Evolutionary conservation across 306 rosid genomes (phyloP).

Genomic region (Ceratonia siliqua): DNA sequence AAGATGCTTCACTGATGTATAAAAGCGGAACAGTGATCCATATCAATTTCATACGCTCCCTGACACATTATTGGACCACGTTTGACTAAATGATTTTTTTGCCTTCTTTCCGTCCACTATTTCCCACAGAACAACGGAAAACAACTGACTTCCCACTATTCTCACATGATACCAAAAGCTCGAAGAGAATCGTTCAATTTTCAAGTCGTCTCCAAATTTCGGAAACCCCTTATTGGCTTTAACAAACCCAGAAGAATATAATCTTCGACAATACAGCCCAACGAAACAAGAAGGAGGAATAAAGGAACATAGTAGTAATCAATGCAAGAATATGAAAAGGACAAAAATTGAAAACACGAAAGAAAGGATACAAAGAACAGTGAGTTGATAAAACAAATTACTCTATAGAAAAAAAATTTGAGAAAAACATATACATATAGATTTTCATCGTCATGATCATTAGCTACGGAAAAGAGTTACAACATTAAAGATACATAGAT

Average conservation of each 20-base stretch:
- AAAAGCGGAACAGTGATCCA: slow-evolving; percentile 30
- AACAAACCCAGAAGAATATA: neutral
- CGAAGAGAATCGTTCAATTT: neutral
- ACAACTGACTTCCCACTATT: slow-evolving; percentile 25
- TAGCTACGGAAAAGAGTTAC: slow-evolving; percentile 29
- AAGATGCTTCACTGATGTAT: slow-evolving; percentile 36
- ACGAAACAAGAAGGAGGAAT: neutral
- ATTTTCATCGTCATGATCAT: slow-evolving; percentile 29
- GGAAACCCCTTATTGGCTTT: slow-evolving; percentile 4
- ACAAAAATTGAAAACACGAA: neutral
- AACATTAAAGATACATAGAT: slow-evolving; percentile 29
- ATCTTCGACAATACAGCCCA: neutral
- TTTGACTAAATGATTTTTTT: neutral
- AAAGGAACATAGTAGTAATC: neutral
- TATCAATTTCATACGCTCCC: slow-evolving; percentile 25
- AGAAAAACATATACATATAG: slow-evolving; percentile 31
- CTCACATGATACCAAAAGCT: neutral
- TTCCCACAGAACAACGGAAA: slow-evolving; percentile 21
- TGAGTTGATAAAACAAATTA: slow-evolving; percentile 7
- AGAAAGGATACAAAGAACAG: neutral
- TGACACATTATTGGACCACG: slow-evolving; percentile 42
- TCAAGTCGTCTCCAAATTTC: neutral
- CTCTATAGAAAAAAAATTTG: slow-evolving; percentile 12
- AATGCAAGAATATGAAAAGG: neutral
- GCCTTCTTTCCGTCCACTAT: slow-evolving; percentile 28